Evolutionary conservation across 2,329 filamentous ascomycete genomes (phyloP), one percentile per base, ranked within the genome.

Genomic region (Thelonectria rubi): DNA sequence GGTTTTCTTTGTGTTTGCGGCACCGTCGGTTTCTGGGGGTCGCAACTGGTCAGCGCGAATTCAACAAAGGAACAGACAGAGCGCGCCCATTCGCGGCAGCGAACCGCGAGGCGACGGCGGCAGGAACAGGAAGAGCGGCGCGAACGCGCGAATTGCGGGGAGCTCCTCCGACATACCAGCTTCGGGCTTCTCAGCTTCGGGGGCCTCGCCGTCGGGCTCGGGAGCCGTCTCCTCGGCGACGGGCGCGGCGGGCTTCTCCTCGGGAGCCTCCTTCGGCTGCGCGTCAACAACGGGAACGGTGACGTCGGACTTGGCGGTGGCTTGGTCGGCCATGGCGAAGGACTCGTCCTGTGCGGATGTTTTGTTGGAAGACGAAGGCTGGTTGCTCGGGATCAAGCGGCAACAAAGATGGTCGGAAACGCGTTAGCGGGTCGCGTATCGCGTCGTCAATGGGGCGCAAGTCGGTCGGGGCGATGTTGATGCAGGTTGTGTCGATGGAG

Each of bases 291-390:
- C 70, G 48, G 77, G 68, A 60, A 78, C 67, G 51, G 75, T 67
- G 58, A 68, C 73, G 56, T 77, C 75, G 58, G 73, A 65, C 72
- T 78, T 77, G 68, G 79, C 76, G 62, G 68, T 67, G 50, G 72
- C 54, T 66, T 74, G 75, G 59, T 80, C 78, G 56, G 78, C 76
- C 78, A 80, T 80, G 69, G 70, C 72, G 69, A 62, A 60, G 45
- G 46, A 54, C n/a, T n/a, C n/a, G n/a, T n/a, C n/a, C n/a, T n/a
- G 68, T 58, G 62, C 49, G 48, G 55, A 55, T 58, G 57, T 62
- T 60, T 60, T 55, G 58, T 68, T 70, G 65, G 10, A 30, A 30
- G 5, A 30, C 26, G 5, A 30, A 9, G 5, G 58, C 49, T 48
- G 62, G 59, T 47, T 55, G 32, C 15, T 32, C 37, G 43, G 39